Base-by-base conservation (phyloP, 2,329 filamentous ascomycete genomes). In the Stromatinia cepivora region DNA sequence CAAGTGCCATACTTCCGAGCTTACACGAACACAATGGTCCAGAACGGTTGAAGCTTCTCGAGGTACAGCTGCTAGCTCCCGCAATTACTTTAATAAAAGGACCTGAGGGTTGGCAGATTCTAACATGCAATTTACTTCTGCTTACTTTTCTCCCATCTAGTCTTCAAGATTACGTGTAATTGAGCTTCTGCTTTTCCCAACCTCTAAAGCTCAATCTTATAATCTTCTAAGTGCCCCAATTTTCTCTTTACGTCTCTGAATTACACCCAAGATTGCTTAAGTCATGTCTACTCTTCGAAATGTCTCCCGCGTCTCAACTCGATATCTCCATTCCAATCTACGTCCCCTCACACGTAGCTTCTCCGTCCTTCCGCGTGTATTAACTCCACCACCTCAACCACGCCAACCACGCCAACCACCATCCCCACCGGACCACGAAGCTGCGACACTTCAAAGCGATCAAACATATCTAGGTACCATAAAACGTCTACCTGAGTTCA, bases 401-500 rank as follows among this genome's bases (percentile, higher is more conserved):
- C 66, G 68, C 11, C 34, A 69, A 62, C 54, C 54, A 31, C 66
- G 68, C 11, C 48, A 63, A 42, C 70, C 72, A 20, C 71, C 73
- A 8, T 11, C 59, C 48, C 53, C 71, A 15, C 73, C 73, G 45
- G 67, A 74, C 13, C 71, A 68, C 17, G 70, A 71, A 67, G 45
- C 68, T 8, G 66, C 66, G 31, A 70, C 70, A 20, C 48, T 71
- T 2, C 22, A 58, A 11, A 69, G 72, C n/a, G 68, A 66, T 2
- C 61, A 62, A 1, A 67, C 73, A 42, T 71, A 72, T 57, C 59
- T 76, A 53, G 76, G 75, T 17, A 75, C 75, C 4, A 67, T 70
- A 8, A 77, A 76, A 48, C 71, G 75, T 15, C 59, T 78, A 31
- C 72, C 76, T 8, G 91, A 93, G 77, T 93, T 93, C 80, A 87